Percentiles rank a stretch among this genome's conserved stretches.
These are phyloP conservation scores for Conticribra weissflogii DNA, from an alignment of 108 stramenopile species.

Conservation along the genomic window DNA sequence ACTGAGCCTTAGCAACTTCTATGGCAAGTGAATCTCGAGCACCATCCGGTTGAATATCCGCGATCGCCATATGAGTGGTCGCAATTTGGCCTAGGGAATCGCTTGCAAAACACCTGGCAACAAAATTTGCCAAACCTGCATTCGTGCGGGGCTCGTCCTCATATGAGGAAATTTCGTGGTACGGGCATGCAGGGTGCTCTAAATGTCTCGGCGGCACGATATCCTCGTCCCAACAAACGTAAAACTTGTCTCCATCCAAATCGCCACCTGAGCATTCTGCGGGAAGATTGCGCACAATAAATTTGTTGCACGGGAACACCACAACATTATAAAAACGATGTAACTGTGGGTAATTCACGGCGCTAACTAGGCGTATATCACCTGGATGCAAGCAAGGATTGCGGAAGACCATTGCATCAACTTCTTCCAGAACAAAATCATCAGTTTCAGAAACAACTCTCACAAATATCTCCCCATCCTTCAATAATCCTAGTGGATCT, in stretches of 20 bases:
- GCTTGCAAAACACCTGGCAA: not conserved
- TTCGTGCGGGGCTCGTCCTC: not conserved
- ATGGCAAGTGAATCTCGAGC: not conserved
- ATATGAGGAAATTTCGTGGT: not conserved
- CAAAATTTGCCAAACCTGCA: not conserved
- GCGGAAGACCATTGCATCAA: not conserved
- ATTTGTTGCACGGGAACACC: not conserved
- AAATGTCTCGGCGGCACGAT: not conserved
- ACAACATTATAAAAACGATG: not conserved
- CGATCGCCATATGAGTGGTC: not conserved
- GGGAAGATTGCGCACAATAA: not conserved
- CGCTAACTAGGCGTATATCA: constrained; percentile 1
- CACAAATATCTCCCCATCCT: not conserved
- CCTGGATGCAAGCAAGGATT: constrained; percentile 12
- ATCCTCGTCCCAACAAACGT: constrained; percentile 2
- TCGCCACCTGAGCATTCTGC: constrained; percentile 8
- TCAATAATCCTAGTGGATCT: not conserved
- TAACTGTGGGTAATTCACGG: not conserved
- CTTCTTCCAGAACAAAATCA: not conserved
- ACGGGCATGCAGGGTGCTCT: not conserved
- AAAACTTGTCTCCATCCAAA: constrained; percentile 13
- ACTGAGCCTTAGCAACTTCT: not conserved
- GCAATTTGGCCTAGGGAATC: not conserved
- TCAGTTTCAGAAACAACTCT: not conserved
- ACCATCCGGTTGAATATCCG: not conserved